Evolutionary conservation across 2,329 filamentous ascomycete species (phyloP).

Genomic region (Alternaria ethzedia): DNA sequence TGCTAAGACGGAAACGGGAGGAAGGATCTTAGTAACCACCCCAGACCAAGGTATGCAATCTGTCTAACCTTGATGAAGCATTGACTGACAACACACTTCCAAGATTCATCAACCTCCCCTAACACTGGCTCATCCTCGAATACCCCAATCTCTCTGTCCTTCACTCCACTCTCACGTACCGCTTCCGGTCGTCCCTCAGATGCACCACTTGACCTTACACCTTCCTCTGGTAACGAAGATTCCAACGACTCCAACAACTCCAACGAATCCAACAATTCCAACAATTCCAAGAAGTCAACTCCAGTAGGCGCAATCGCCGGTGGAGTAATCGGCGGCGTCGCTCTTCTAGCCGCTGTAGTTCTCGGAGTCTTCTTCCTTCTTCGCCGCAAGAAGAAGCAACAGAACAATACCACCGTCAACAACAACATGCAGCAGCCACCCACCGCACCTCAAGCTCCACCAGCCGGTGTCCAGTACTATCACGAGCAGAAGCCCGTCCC

Average conservation of each 20-base stretch:
- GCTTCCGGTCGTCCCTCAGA: neutral
- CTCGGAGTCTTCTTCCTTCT: constrained; percentile 18
- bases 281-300: constrained; percentile 1
- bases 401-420: neutral
- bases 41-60: constrained; percentile 2
- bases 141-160: neutral
- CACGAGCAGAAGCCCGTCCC: constrained; percentile 7
- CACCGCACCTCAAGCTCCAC: neutral
- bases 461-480: constrained; percentile 11
- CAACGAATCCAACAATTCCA: neutral
- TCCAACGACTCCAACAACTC: neutral
- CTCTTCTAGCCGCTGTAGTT: constrained; percentile 15
- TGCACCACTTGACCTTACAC: neutral
- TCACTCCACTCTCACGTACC: neutral
- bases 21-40: constrained; percentile 13
- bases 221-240: neutral
- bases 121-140: neutral
- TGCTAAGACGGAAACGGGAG: constrained; percentile 7
- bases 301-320: constrained; percentile 27
- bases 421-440: neutral
- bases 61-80: neutral
- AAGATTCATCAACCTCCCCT: neutral
- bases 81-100: neutral
- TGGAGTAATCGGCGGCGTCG: constrained; percentile 26
- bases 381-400: constrained; percentile 13